phyloP scores from a whole-genome alignment of 1,139 yeast species.

The Taiozyma sp. region DNA sequence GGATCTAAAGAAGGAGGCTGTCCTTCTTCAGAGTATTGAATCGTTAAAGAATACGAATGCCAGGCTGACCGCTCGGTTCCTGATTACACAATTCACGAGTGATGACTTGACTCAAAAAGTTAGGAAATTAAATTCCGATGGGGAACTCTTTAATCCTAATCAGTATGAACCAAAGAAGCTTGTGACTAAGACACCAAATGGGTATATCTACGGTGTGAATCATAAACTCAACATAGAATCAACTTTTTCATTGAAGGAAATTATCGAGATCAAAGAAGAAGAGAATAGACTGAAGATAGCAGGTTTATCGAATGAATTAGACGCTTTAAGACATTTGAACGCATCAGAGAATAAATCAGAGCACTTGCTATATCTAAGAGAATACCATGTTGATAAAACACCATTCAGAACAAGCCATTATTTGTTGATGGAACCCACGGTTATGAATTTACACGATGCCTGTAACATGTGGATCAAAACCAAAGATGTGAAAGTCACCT shows the following conservation, averaged over 20 bases:
- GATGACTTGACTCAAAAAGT: neutral
- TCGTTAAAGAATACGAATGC: neutral
- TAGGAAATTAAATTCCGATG: neutral
- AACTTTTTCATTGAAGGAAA: neutral
- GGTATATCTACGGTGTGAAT: neutral
- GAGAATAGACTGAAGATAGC: neutral
- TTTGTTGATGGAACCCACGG: neutral
- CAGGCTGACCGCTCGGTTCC: neutral
- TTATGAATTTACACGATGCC: neutral
- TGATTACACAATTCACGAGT: neutral
- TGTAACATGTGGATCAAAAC: constrained; percentile 1
- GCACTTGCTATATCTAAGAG: neutral
- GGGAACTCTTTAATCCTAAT: neutral
- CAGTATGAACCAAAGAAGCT: neutral
- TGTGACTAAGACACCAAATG: neutral
- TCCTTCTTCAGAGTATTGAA: neutral
- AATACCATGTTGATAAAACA: neutral
- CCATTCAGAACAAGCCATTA: constrained; percentile 1
- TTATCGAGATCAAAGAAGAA: neutral
- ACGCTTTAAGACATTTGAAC: neutral
- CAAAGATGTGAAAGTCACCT: neutral
- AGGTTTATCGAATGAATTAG: neutral
- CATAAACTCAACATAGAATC: neutral
- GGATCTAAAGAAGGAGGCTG: neutral
- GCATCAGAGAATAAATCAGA: neutral